Evolutionary conservation across 768 basidiomycete genomes (phyloP), one percentile per base, ranked within the genome.

Genomic region (Phaeolepiota aurea): DNA sequence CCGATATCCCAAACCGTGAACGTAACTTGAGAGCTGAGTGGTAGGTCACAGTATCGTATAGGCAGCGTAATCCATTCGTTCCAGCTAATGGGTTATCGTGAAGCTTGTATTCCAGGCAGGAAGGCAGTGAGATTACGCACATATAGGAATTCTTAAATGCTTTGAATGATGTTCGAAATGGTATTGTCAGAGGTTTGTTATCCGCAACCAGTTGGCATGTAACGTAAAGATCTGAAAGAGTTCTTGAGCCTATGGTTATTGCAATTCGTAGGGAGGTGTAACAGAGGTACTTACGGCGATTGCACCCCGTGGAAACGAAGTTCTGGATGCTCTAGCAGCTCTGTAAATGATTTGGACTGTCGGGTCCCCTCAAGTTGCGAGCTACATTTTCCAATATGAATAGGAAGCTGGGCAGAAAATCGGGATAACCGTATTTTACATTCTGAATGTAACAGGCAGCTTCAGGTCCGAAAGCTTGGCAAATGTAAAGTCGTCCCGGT

Each of bases 1-100:
- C 80, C 85, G 44, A 92, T 92, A 54, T 98, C 93, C 87, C 91
- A 97, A 4, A 97, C 83, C 0, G 96, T 98, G 53, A 98, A 86
- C 0, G 87, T 84, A 38, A 99, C 72, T 52, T 96, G 92, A 1
- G 91, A 81, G 56, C 68, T 84, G 36, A 90, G 61, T 0, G 91
- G 90, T n/a, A 99, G 68, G 55, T 96, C 92, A 46, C 91, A 90
- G 49, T 94, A 96, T 20, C 82, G 80, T 54, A 96, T 87, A 0
- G 94, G 94, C 9, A 98, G 65, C 0, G 85, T 82, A 30, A 99
- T 79, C 77, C 84, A 87, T 67, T 98, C 91, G 55, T 97, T 97
- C 94, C 94, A 99, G 20, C 86, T 90, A 48, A n/a, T n/a, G n/a
- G 15, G 44, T 31, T 43, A 15, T 36, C 4, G 18, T 13, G 31